Conservation (phyloP, 2,329 filamentous ascomycete species). For the Colletotrichum sidae region DNA sequence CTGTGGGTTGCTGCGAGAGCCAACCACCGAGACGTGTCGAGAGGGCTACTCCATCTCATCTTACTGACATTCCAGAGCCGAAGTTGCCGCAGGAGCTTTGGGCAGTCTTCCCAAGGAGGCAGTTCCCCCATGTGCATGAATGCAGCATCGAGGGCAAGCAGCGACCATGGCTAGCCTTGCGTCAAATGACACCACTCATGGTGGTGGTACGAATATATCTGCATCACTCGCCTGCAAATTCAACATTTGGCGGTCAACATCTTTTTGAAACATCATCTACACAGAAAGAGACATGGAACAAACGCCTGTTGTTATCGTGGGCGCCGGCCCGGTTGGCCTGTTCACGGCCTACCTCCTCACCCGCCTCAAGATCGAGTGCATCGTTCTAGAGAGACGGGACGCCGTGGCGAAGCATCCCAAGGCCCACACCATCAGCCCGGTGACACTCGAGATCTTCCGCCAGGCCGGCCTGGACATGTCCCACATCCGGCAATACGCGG, state of each 20-base stretch:
- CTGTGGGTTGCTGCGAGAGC: no score
- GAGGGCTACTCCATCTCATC: no score
- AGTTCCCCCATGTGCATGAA: no score
- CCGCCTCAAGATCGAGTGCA: conserved; percentile 24
- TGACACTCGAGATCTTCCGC: conserved; percentile 37
- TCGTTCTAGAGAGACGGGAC: conserved; percentile 24
- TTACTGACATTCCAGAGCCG: no score
- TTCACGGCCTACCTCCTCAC: conserved; percentile 27
- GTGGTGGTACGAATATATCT: background rate
- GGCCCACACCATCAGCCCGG: conserved; percentile 35
- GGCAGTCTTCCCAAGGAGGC: no score
- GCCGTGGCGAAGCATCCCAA: conserved; percentile 26
- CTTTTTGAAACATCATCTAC: background rate
- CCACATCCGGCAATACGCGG: conserved; percentile 31
- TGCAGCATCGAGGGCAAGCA: no score
- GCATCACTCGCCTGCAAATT: background rate
- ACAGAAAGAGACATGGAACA: conserved; percentile 12
- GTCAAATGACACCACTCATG: background rate
- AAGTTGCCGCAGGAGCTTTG: no score
- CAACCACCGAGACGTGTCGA: no score
- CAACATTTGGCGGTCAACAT: background rate
- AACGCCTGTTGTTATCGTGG: conserved; percentile 23
- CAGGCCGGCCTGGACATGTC: conserved; percentile 27
- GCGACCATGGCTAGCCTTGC: no score
- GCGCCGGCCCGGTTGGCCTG: conserved; percentile 29